A percentile compares a stretch with the other conserved stretches of the same genome.
Evolutionary conservation across 2,329 filamentous ascomycete species (phyloP).

Genomic region (Aspergillus aculeatus): DNA sequence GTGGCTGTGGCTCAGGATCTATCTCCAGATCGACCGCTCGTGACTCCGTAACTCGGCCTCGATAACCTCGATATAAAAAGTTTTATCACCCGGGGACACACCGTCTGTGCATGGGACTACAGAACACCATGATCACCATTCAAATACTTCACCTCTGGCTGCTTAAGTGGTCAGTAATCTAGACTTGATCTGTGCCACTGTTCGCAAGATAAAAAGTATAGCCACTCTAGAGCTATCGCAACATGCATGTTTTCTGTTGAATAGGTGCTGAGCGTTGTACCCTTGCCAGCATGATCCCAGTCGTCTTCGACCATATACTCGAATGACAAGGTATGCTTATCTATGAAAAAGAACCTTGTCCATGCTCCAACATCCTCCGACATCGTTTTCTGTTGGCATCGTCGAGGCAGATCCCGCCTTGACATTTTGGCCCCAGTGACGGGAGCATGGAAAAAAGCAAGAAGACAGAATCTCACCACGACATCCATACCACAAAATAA

Average conservation of each 20-base stretch:
- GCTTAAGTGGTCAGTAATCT: no score
- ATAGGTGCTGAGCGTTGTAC: no score
- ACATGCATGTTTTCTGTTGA: no score
- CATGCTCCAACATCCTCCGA: background rate
- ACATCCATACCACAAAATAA: background rate
- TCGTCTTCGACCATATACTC: background rate
- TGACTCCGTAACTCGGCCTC: background rate
- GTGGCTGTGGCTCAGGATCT: background rate
- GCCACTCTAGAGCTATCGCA: no score
- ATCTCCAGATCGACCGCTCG: no score
- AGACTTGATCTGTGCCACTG: no score
- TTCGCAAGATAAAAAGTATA: no score
- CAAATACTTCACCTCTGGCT: no score
- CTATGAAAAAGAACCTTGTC: background rate
- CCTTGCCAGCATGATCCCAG: background rate
- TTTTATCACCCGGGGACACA: no score
- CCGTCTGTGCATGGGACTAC: no score
- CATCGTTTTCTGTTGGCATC: background rate
- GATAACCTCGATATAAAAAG: background rate
- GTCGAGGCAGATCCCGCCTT: background rate
- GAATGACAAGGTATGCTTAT: background rate
- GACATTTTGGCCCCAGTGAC: background rate
- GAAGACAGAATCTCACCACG: background rate
- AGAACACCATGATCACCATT: no score
- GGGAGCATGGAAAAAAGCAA: background rate